Conservation (phyloP, 495 filamentous ascomycete species). For the Penicillium pulvis region DNA sequence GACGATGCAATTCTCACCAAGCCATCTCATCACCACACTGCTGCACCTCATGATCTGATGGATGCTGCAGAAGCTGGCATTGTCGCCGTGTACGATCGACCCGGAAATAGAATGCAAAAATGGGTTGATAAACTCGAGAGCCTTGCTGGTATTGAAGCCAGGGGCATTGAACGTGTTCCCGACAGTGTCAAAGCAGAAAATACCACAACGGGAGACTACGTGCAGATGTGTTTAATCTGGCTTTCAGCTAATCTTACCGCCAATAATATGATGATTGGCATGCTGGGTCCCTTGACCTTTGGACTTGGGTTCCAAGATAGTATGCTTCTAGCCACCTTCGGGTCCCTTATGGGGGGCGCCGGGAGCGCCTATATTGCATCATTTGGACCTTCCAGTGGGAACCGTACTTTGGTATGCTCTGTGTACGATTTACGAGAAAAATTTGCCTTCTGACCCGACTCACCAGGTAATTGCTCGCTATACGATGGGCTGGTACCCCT, state of each 20-base stretch:
- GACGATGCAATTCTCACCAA: too few relatives aligned
- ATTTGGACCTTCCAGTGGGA: conserved; percentile 61
- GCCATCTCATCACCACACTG: too few relatives aligned
- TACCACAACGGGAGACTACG: conserved; percentile 33
- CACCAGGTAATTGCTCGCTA: conserved; percentile 57
- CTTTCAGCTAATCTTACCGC: conserved; percentile 62
- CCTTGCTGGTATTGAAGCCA: conserved; percentile 41
- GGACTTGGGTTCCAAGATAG: conserved; percentile 57
- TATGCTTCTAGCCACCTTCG: conserved; percentile 54
- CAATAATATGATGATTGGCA: conserved; percentile 60
- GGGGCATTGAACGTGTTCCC: conserved; percentile 60
- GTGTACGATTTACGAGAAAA: too few relatives aligned
- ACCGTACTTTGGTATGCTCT: conserved; percentile 54
- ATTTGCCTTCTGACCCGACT: too few relatives aligned
- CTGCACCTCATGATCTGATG: background rate
- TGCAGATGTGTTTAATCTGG: conserved; percentile 62
- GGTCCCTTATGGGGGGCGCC: conserved; percentile 47
- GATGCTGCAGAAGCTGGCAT: background rate
- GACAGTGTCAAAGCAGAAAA: background rate
- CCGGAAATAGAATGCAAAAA: background rate
- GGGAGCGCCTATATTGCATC: conserved; percentile 58
- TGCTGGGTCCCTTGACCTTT: conserved; percentile 62
- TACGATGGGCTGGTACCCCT: conserved; percentile 67
- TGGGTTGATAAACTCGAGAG: conserved; percentile 1
- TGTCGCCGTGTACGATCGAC: background rate